Percentiles rank a stretch among this genome's conserved stretches.
These are phyloP conservation scores for Nannochloropsis gaditana DNA, from an alignment of 108 stramenopile genomes.

Conservation along the genomic window DNA sequence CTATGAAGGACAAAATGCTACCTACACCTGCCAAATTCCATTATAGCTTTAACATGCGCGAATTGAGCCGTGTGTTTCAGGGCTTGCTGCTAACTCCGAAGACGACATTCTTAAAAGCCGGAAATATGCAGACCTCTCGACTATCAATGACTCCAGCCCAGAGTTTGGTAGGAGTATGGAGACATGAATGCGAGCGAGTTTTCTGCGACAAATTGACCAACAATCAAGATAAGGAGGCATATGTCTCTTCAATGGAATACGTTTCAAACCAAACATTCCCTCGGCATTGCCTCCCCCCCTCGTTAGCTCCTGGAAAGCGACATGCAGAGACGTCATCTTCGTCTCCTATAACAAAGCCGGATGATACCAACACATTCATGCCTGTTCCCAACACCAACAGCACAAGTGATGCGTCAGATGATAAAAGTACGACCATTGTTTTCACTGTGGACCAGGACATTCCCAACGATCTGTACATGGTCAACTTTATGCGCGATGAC, in stretches of 20 bases:
- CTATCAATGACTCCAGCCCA: slow-evolving; percentile 57
- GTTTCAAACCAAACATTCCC: slow-evolving; percentile 40
- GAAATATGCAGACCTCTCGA: slow-evolving; percentile 56
- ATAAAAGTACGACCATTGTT: neutral
- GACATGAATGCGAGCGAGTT: slow-evolving; percentile 79
- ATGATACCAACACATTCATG: neutral
- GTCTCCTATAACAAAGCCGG: slow-evolving; percentile 33
- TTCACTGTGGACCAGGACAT: slow-evolving; percentile 22
- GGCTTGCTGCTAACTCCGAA: slow-evolving; percentile 74
- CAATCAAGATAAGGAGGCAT: slow-evolving; percentile 70
- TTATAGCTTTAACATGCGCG: slow-evolving; percentile 86
- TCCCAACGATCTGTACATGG: slow-evolving; percentile 63
- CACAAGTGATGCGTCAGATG: neutral
- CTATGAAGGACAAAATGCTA: slow-evolving; percentile 76
- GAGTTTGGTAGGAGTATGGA: slow-evolving; percentile 67
- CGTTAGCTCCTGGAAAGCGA: neutral
- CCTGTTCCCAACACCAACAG: neutral
- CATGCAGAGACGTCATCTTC: slow-evolving; percentile 45
- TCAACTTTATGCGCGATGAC: slow-evolving; percentile 78
- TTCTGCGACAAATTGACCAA: slow-evolving; percentile 78
- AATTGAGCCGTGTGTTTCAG: slow-evolving; percentile 77
- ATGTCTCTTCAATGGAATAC: slow-evolving; percentile 59
- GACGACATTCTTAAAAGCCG: slow-evolving; percentile 62
- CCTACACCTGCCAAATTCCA: slow-evolving; percentile 86
- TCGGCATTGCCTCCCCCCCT: neutral